Evolutionary conservation across 1,139 yeast species (phyloP), one percentile per base, ranked within the genome.

Genomic region (Yamadazyma jaroonii): DNA sequence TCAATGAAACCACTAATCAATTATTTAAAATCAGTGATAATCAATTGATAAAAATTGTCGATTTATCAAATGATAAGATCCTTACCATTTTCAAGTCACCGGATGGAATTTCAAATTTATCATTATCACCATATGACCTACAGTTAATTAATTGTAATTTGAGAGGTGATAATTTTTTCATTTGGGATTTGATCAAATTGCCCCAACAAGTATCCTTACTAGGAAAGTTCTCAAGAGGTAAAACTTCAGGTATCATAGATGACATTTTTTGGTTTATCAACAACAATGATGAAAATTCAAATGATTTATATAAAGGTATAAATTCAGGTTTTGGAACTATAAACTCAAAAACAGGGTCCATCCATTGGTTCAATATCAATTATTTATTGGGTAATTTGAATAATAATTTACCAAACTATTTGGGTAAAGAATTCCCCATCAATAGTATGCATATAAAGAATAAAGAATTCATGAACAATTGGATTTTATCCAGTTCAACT

Each of bases 211-310:
- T 82, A 3, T 64, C 77, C 0, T 59, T 82, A 17, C 56, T 79
- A 36, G 88, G 85, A 10, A 76, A 78, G 45, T 81, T 79, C 48
- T 61, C 61, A 9, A 64, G 89, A 29, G 90, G 90, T 3, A 79
- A 78, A 49, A 81, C 86, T 0, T 72, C 81, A 3, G 80, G 85
- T 0, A 56, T 66, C 2, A 70, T 81, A 11, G 62, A 65, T 29
- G 69, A 74, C 15, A 61, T 81, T 3, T 57, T 72, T 27, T 83
- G 90, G 89, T 72, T 71, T 34, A 59, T 64, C 22, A 65, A 62
- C 43, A 47, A 52, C 23, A 50, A 50, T 17, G 37, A 40, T 7
- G 41, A 40, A 22, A 42, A 43, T 23, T 39, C 39, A n/a, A 37
- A 38, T n/a, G 43, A 46, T 15, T 45, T 47, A 9, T 22, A 33